Evolutionary conservation across 1,139 yeast species (phyloP), one percentile per base, ranked within the genome.

Genomic region (Nakaseomyces glabratus): DNA sequence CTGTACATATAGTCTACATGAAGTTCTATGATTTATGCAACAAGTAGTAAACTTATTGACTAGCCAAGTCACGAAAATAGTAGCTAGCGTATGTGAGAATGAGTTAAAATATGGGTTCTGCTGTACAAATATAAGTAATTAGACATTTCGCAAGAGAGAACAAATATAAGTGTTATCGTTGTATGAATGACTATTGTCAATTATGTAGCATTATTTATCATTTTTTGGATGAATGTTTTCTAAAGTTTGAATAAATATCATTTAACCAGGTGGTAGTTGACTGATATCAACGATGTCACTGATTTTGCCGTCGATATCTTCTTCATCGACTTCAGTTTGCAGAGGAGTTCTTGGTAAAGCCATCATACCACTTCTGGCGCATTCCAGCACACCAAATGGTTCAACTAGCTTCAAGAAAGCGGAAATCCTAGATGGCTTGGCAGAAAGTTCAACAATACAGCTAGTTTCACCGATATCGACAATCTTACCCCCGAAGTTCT

Each of bases 301-400:
- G 30, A 53, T 52, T 41, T 50, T 46, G 11, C 36, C 38, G 20
- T 48, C 52, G 9, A 34, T 30, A 19, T 43, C 50, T 34, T 78
- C 73, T 21, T 70, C 75, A 25, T 60, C 66, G 28, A 46, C 52
- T 20, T 62, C 60, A 39, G 69, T 71, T 26, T 51, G 42, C 51
- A 85, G 66, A 33, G 96, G 96, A 34, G 97, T 85, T 71, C 97
- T 78, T 55, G 97, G 94, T 54, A 90, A 70, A 7, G 97, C 98
- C 86, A 90, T 85, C 94, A 88, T 85, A 63, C 98, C 98, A 16
- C 95, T 81, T 64, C 98, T 76, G 33, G 97, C 95, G 50, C 90
- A 81, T 64, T 90, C 98, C 58, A 90, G 71, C 41, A 90, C 79
- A 52, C 98, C 98, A 57, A 90, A 90, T 34, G 98, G 98, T 57